Conservation (phyloP, 2,329 filamentous ascomycete genomes). For the Knufia fluminis region DNA sequence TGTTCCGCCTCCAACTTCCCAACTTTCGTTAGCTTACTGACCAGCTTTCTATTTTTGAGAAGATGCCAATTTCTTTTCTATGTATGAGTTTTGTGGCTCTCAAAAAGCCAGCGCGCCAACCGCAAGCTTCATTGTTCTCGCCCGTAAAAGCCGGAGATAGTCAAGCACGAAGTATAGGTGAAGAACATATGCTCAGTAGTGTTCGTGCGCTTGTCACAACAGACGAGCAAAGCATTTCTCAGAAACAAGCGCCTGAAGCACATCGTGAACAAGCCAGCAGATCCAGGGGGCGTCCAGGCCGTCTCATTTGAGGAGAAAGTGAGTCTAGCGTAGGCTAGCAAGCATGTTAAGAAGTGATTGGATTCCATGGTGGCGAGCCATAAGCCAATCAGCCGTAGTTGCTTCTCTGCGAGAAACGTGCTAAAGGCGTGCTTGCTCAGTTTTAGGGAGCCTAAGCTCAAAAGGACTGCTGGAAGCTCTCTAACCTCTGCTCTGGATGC, state of each 20-base stretch:
- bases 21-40: no score
- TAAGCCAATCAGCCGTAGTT: not conserved
- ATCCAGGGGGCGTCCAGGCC: conserved; percentile 4
- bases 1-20: no score
- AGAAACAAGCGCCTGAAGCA: conserved; percentile 9
- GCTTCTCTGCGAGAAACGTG: not conserved
- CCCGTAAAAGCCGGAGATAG: no score
- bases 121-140: no score
- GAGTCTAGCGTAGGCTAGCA: conserved; percentile 2
- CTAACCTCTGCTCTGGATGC: not conserved
- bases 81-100: no score
- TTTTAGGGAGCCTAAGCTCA: not conserved
- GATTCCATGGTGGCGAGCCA: not conserved
- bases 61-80: no score
- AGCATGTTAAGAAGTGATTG: not conserved
- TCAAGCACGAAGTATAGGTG: no score
- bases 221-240: not conserved
- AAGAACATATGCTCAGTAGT: no score
- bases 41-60: no score
- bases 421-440: not conserved
- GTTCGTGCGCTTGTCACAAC: not conserved
- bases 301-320: not conserved
- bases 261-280: not conserved
- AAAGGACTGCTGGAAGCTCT: no score
- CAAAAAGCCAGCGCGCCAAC: no score